phyloP scores from a whole-genome alignment of 495 filamentous ascomycete species.

The Acidiella bohemica region DNA sequence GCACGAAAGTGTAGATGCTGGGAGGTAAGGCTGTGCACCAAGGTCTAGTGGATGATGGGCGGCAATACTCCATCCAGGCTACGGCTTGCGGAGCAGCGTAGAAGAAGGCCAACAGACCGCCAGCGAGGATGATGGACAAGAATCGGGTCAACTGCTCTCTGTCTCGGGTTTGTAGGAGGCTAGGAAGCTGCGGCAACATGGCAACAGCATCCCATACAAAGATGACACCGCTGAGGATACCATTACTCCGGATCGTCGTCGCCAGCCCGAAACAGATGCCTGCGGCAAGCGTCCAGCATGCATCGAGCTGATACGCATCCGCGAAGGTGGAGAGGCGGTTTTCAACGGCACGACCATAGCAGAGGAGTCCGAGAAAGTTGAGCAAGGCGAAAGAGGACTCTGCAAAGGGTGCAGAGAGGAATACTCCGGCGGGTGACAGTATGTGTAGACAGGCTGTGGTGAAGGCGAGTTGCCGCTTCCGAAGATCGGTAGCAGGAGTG shows the following conservation, averaged over 20 bases:
- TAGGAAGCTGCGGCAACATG: slow-evolving; percentile 17
- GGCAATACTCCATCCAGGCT: slow-evolving; percentile 65
- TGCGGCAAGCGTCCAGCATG: slow-evolving; percentile 41
- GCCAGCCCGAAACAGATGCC: slow-evolving; percentile 61
- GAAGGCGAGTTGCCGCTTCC: slow-evolving; percentile 38
- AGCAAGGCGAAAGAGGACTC: slow-evolving; percentile 72
- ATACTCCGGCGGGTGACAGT: slow-evolving; percentile 73
- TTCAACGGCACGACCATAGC: slow-evolving; percentile 38
- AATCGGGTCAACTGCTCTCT: slow-evolving; percentile 12
- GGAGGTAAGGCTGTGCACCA: slow-evolving; percentile 66
- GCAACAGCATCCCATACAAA: slow-evolving; percentile 46
- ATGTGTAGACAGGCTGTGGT: slow-evolving; percentile 61
- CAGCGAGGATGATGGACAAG: slow-evolving; percentile 45
- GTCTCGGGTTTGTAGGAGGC: slow-evolving; percentile 16
- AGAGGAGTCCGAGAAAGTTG: slow-evolving; percentile 53
- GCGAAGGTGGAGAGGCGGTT: slow-evolving; percentile 9
- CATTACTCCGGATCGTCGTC: slow-evolving; percentile 71
- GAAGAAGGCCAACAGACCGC: slow-evolving; percentile 50
- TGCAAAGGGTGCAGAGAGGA: slow-evolving; percentile 75
- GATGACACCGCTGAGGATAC: slow-evolving; percentile 64
- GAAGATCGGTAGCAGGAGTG: slow-evolving; percentile 28
- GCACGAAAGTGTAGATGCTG: slow-evolving; percentile 85
- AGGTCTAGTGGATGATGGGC: slow-evolving; percentile 33
- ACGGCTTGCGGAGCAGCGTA: slow-evolving; percentile 57
- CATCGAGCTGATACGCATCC: slow-evolving; percentile 21